A percentile compares a stretch with the other conserved stretches of the same genome.
Evolutionary conservation across 108 stramenopile genomes (phyloP).

Genomic region (Halocafeteria seosinensis): DNA sequence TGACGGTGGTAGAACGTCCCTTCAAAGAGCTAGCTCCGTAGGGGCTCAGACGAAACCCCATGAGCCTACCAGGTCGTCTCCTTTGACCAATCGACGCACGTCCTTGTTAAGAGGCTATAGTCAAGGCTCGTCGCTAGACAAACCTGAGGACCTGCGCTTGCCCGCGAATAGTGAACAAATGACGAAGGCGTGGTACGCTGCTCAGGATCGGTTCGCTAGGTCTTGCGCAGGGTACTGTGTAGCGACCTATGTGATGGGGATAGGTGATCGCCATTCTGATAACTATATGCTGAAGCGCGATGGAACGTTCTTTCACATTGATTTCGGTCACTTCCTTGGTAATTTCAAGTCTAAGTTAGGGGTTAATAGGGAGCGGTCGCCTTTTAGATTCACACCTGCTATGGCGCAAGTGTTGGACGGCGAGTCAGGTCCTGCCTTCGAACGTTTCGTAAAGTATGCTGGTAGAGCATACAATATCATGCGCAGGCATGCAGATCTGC

Average conservation of each 20-base stretch:
- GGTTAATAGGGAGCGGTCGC: conserved; percentile 27
- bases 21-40: too few relatives aligned
- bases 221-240: conserved; percentile 45
- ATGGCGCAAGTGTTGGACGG: conserved; percentile 23
- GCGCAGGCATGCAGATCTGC: conserved; percentile 17
- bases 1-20: neutral
- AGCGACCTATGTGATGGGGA: conserved; percentile 42
- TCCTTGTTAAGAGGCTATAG: neutral
- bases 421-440: neutral
- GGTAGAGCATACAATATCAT: conserved; percentile 24
- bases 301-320: conserved; percentile 45
- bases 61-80: too few relatives aligned
- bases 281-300: conserved; percentile 42
- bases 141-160: too few relatives aligned
- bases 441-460: conserved; percentile 20
- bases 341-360: conserved; percentile 39
- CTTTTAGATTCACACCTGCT: conserved; percentile 31
- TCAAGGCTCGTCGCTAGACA: neutral
- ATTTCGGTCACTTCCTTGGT: conserved; percentile 41
- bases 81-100: too few relatives aligned
- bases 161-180: too few relatives aligned
- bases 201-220: conserved; percentile 5
- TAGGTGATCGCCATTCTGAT: conserved; percentile 45
- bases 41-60: too few relatives aligned
- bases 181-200: neutral